Base-by-base conservation (phyloP, 108 stramenopile species). In the Fragilaria crotonensis region DNA sequence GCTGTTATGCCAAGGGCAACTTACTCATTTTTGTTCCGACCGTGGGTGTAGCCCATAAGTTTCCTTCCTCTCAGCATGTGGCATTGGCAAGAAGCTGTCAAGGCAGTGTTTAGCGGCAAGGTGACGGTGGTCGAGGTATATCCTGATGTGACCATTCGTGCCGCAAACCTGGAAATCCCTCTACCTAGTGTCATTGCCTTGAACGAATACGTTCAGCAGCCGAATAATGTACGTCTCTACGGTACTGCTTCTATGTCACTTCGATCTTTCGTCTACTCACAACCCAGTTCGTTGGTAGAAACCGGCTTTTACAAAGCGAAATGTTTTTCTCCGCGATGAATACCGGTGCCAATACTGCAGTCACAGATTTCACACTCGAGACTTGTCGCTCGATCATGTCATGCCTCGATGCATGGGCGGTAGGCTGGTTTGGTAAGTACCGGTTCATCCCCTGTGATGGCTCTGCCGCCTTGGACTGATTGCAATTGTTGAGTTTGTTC, bases 71-170 rank as follows among this genome's bases (percentile, higher is more conserved):
- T 93, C 5, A 73, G 71, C 63, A 58, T 86, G 11, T 93, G 83
- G 85, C 71, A 71, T 28, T 93, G 90, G 90, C 90, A 93, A 59
- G 85, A 86, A 31, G 73, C 90, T n/a, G 73, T 93, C 63, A 93
- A 93, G 67, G 81, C 82, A 3, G 73, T 93, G 21, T 74, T 89
- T 25, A 70, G 66, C 47, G 90, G 87, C 23, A 86, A 86, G 54
- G 90, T 88, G 18, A 79, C 73, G 0, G 90, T 93, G 4, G 90
- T 93, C 19, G 90, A 93, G 45, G 75, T 83, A 9, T 88, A 92
- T 62, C 81, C 85, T 17, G 79, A 85, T 54, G 47, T 92, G 0
- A 70, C 59, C 20, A 67, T 92, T 19, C 68, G 90, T 41, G 80
- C 89, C 19, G 84, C 84, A 25, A 83, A 67, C 52, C 41, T 90